These are phyloP conservation scores for Penicillium thymicola DNA, from an alignment of 2,329 filamentous ascomycete genomes.

Conservation along the genomic window DNA sequence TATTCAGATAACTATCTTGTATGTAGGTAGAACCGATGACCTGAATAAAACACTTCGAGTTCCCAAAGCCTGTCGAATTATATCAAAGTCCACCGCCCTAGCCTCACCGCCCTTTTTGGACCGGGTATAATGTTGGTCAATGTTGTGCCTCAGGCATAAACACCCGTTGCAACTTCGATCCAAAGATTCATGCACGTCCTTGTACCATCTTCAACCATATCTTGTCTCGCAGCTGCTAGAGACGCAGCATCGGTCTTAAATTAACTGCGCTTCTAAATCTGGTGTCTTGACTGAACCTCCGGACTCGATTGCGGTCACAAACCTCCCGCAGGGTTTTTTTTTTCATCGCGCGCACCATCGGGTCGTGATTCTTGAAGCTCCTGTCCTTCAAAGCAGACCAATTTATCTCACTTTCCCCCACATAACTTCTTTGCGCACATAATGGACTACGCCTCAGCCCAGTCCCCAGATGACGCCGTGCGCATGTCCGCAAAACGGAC, in stretches of 20 bases:
- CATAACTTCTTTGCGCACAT: background rate
- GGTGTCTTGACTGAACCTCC: background rate
- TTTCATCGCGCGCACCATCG: slow-evolving; percentile 19
- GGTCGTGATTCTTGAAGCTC: slow-evolving; percentile 5
- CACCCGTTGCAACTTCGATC: slow-evolving; percentile 5
- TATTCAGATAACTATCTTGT: no score
- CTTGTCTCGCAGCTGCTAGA: background rate
- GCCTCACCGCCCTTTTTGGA: background rate
- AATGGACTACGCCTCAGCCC: slow-evolving; percentile 34
- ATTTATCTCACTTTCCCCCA: background rate
- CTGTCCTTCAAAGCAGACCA: background rate
- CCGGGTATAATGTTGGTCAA: background rate
- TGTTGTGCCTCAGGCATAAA: slow-evolving; percentile 20
- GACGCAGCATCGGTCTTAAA: background rate
- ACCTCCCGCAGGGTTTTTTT: slow-evolving; percentile 17
- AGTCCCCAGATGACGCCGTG: slow-evolving; percentile 37
- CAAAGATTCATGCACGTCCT: slow-evolving; percentile 12
- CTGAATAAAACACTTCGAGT: no score
- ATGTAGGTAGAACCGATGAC: no score
- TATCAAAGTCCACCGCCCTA: background rate
- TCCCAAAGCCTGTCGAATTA: background rate
- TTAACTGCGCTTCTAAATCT: background rate
- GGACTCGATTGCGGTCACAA: background rate
- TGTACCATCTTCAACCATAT: slow-evolving; percentile 2
- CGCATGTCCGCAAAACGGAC: slow-evolving; percentile 46